Percentiles rank a stretch among this genome's conserved stretches.
Conservation (phyloP, 306 rosid species). For the Mucuna pruriens region DNA sequence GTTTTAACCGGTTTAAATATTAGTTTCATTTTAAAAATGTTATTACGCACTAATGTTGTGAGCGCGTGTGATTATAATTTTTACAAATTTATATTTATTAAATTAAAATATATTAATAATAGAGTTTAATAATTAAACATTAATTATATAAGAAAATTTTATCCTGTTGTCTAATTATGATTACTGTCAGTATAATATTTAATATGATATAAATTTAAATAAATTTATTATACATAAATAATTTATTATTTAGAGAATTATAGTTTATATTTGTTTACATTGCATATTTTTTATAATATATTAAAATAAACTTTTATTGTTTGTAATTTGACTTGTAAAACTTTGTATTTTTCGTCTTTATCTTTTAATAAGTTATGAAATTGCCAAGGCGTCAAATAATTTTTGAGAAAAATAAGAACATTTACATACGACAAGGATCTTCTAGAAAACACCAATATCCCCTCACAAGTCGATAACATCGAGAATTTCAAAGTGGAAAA, state of each 20-base stretch:
- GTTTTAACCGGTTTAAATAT: no score
- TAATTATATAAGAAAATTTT: no score
- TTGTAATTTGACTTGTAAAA: not conserved
- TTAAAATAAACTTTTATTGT: not conserved
- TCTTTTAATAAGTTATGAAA: not conserved
- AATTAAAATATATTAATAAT: not conserved
- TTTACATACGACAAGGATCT: conserved; percentile 25
- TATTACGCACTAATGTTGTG: no score
- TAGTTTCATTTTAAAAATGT: no score
- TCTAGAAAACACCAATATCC: conserved; percentile 27
- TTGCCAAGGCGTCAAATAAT: not conserved
- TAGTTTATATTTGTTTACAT: no score
- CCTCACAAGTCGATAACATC: conserved; percentile 32
- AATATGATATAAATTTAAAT: no score
- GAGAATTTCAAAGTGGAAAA: not conserved
- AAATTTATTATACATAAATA: no score
- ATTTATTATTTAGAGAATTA: no score
- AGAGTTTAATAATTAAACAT: no score
- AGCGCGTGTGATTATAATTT: not conserved
- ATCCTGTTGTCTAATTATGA: no score
- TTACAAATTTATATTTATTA: not conserved
- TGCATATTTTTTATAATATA: not conserved
- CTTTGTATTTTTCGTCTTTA: not conserved
- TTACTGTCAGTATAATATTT: no score
- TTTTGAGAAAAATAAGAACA: not conserved